These are phyloP conservation scores for Elongisporangium undulatum DNA, from an alignment of 352 stramenopile species.

Conservation along the genomic window DNA sequence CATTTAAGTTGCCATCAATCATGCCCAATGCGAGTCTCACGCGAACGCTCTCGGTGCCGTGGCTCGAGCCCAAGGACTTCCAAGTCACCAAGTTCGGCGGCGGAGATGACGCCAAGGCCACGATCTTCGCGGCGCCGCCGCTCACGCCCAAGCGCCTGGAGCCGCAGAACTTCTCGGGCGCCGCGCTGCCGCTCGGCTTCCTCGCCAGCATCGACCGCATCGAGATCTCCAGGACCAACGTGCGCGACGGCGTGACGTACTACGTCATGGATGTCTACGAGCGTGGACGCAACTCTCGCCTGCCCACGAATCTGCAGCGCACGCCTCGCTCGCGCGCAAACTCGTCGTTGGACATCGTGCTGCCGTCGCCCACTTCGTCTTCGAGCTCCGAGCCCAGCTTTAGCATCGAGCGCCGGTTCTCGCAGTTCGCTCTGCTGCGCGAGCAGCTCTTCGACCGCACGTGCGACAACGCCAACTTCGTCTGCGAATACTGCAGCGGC, in stretches of 20 bases:
- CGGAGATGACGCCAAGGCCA: neutral
- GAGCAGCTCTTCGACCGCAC: neutral
- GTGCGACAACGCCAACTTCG: neutral
- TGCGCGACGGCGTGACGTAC: slow-evolving; percentile 36
- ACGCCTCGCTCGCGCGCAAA: slow-evolving; percentile 16
- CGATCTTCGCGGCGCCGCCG: slow-evolving; percentile 10
- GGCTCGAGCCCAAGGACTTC: neutral
- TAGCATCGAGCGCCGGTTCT: neutral
- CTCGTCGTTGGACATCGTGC: neutral
- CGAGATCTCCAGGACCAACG: slow-evolving; percentile 38
- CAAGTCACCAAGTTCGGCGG: neutral
- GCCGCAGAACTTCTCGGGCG: slow-evolving; percentile 27
- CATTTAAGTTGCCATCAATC: neutral
- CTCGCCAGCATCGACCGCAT: slow-evolving; percentile 49
- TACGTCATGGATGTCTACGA: slow-evolving; percentile 54
- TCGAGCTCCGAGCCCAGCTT: slow-evolving; percentile 1
- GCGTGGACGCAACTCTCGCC: slow-evolving; percentile 38
- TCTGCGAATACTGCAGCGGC: neutral
- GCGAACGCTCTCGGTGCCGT: neutral
- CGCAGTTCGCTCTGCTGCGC: neutral
- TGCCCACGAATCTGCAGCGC: slow-evolving; percentile 34
- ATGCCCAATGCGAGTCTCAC: neutral
- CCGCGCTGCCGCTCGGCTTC: slow-evolving; percentile 31
- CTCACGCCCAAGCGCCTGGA: slow-evolving; percentile 32
- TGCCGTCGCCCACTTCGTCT: neutral